Evolutionary conservation across 352 stramenopile species (phyloP), one percentile per base, ranked within the genome.

Genomic region (Pythium oligandrum): DNA sequence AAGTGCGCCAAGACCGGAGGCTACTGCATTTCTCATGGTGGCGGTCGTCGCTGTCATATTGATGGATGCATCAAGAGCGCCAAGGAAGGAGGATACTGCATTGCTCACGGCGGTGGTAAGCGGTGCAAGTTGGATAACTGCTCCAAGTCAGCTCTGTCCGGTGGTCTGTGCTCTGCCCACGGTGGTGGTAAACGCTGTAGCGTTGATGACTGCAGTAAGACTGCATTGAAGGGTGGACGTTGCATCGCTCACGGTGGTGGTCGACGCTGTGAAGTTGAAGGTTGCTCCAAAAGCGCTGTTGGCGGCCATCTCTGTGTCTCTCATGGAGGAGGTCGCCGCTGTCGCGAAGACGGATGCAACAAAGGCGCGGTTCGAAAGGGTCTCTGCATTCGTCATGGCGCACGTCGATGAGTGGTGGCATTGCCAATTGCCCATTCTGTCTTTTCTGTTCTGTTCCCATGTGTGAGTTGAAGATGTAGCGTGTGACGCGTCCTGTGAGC

Each of bases 331-430:
- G 78, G 78, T 9, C 69, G 75, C 10, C 75, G 78, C 31, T 92
- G 81, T 48, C 63, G 72, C 17, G 75, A 76, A 48, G 55, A 54
- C 10, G 71, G 63, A 34, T 92, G 82, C 66, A 69, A 76, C 59
- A 92, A 89, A 49, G 75, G 79, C 11, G 79, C 78, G 1, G 78
- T 90, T 3, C 78, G 75, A 30, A 75, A 83, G 32, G 82, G 82
- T 3, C 67, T 86, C 26, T 92, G 82, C 69, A 89, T 92, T 51
- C 78, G 78, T 38, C 78, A 89, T 55, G 78, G 59, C 42, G 59
- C 59, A 36, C 59, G 59, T 32, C 52, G 53, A 35, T 65, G 48
- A 65, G 10, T 4, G 9, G 30, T 30, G 17, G 17, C 17, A 26
- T 26, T 26, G 17, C 17, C 17, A 26, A 26, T 26, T 26, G 17